phyloP scores from a whole-genome alignment of 441 rosid genomes.

The Sinapis alba region DNA sequence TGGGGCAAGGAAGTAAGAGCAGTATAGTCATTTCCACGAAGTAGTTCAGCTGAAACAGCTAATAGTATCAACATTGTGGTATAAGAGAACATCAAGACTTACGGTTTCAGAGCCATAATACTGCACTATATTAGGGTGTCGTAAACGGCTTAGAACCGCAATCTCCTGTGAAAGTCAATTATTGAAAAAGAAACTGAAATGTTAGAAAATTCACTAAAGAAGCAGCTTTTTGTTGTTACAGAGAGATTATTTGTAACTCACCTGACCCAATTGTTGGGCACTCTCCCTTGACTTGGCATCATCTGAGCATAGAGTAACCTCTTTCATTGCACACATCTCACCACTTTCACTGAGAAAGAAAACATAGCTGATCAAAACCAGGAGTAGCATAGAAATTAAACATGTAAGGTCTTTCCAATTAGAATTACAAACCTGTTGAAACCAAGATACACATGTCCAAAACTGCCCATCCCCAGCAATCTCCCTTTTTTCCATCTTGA shows the following conservation, averaged over 20 bases:
- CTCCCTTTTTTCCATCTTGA: constrained; percentile 88
- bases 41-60: constrained; percentile 14
- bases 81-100: constrained; percentile 35
- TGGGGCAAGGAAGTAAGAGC: constrained; percentile 19
- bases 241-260: constrained; percentile 35
- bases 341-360: constrained; percentile 70
- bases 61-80: constrained; percentile 7
- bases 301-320: constrained; percentile 82
- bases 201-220: constrained; percentile 25
- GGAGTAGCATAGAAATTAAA: constrained; percentile 16
- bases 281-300: constrained; percentile 86
- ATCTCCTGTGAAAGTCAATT: constrained; percentile 63
- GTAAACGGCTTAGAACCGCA: constrained; percentile 65
- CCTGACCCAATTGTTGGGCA: constrained; percentile 79
- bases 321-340: constrained; percentile 97
- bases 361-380: constrained; percentile 25
- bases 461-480: constrained; percentile 84
- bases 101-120: constrained; percentile 96
- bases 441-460: constrained; percentile 89
- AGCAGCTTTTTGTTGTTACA: background rate
- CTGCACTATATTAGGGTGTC: constrained; percentile 92
- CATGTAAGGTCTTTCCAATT: background rate
- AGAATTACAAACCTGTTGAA: constrained; percentile 70
- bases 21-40: background rate
- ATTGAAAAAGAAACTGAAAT: background rate